phyloP scores from a whole-genome alignment of 257 asterid species.

The Plantago major region DNA sequence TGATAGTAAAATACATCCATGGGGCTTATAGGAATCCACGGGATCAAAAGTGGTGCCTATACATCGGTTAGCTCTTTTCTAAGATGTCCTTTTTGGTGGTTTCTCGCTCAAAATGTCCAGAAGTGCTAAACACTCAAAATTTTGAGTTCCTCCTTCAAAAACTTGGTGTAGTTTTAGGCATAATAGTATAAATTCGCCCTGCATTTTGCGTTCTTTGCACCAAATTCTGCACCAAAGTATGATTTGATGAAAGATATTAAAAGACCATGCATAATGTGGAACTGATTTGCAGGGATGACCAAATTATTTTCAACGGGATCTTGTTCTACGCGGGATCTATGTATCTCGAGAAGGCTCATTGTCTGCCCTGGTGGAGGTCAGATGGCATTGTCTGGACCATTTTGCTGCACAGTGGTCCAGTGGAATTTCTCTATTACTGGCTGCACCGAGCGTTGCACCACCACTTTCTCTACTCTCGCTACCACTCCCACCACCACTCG shows the following conservation, averaged over 20 bases:
- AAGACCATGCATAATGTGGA: neutral
- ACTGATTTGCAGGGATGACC: constrained; percentile 65
- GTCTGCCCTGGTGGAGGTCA: constrained; percentile 62
- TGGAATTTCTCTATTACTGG: constrained; percentile 91
- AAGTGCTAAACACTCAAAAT: neutral
- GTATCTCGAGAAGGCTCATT: constrained; percentile 21
- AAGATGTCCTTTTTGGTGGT: neutral
- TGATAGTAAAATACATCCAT: neutral
- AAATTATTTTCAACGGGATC: constrained; percentile 65
- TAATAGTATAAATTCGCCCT: too few species aligned
- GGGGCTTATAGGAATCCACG: neutral
- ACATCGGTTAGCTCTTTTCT: neutral
- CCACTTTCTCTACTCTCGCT: constrained; percentile 81
- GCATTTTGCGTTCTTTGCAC: too few species aligned
- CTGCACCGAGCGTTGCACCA: constrained; percentile 90
- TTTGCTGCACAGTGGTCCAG: constrained; percentile 66
- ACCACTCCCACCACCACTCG: constrained; percentile 93
- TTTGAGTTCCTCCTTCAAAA: neutral
- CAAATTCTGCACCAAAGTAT: too few species aligned
- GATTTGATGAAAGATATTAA: neutral
- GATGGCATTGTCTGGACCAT: constrained; percentile 51
- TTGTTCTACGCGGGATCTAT: constrained; percentile 39
- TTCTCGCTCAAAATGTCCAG: too few species aligned
- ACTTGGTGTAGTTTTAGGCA: too few species aligned
- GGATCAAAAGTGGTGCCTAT: neutral